Conservation (phyloP, 768 basidiomycete genomes). For the Cystobasidiopsis lactophilus region DNA sequence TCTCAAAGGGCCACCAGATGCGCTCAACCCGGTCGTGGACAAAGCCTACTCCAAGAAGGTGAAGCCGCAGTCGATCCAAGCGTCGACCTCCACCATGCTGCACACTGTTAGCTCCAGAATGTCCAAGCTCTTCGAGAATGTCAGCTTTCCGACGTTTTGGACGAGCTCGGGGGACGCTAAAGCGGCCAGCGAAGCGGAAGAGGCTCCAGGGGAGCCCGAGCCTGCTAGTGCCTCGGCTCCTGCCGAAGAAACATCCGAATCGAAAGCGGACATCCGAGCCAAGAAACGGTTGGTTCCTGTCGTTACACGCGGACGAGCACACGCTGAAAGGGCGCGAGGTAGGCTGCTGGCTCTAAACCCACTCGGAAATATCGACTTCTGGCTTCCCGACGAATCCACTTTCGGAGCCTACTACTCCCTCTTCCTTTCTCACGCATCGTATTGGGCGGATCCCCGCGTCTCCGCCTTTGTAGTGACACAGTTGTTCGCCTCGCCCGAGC, state of each 20-base stretch:
- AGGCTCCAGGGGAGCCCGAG: not conserved
- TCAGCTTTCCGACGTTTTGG: slow-evolving; percentile 14
- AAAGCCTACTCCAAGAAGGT: slow-evolving; percentile 13
- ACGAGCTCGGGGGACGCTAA: not conserved
- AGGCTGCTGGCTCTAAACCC: slow-evolving; percentile 16
- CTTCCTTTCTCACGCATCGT: slow-evolving; percentile 1
- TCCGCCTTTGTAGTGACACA: slow-evolving; percentile 10
- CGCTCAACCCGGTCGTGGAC: slow-evolving; percentile 17
- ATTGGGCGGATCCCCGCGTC: slow-evolving; percentile 9
- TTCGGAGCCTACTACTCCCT: slow-evolving; percentile 7
- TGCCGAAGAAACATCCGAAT: no score
- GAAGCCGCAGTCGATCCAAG: slow-evolving; percentile 17
- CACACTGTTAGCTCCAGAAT: slow-evolving; percentile 13
- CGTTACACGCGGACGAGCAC: no score
- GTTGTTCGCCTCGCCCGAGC: slow-evolving; percentile 5
- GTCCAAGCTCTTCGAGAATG: slow-evolving; percentile 11
- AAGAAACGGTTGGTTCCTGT: no score
- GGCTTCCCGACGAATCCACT: slow-evolving; percentile 4
- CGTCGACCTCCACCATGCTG: slow-evolving; percentile 13
- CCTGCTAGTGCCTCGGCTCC: no score
- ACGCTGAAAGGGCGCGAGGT: no score
- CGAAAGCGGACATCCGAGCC: no score
- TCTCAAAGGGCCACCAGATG: no score
- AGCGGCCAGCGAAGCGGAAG: not conserved
- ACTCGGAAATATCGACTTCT: slow-evolving; percentile 11